Base-by-base conservation (phyloP, 176 grass and related monocot genomes). In the Saccharum spontaneum region DNA sequence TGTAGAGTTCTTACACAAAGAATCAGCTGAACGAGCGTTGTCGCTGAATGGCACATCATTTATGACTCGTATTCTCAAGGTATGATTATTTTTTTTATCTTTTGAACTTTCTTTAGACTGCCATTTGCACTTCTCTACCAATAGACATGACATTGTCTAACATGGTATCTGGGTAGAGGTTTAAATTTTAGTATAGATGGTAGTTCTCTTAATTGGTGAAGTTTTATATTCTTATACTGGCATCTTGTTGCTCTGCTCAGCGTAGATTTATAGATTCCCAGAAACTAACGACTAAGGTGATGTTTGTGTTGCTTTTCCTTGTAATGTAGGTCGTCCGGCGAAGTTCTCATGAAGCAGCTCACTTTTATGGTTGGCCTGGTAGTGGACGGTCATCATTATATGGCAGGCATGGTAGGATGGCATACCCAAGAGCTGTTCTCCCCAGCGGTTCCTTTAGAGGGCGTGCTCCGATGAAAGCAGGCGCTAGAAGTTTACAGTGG, bases 401-500 rank as follows among this genome's bases (percentile, higher is more conserved):
- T 90, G 83, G 62, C 26, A 90, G 93, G 77, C 87, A 87, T 2
- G 20, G 93, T 63, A 92, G 92, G 46, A 90, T 89, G 31, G 69
- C 89, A 84, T 94, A 90, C 67, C 89, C 92, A 66, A 89, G 92
- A 84, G 71, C 86, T 81, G 76, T 85, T 59, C 79, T 88, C 73
- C 84, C 84, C 48, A 73, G 92, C 38, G 87, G 70, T 22, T 89
- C 86, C 20, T 88, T 76, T 80, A 90, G 86, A 83, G 92, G 86
- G 22, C 92, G 87, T 71, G 76, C 80, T 74, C 84, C 82, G 1
- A 86, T 97, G 62, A 94, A 88, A 90, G 68, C 88, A 34, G 95
- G 95, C 39, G 95, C 95, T 81, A 86, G 95, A 90, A 97, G 95
- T 75, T 91, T 97, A 78, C 95, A 97, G 45, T 97, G 95, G 95